A percentile compares a stretch with the other conserved stretches of the same genome.
phyloP scores from a whole-genome alignment of 2,329 filamentous ascomycete species.

The Hymenoscyphus linearis region DNA sequence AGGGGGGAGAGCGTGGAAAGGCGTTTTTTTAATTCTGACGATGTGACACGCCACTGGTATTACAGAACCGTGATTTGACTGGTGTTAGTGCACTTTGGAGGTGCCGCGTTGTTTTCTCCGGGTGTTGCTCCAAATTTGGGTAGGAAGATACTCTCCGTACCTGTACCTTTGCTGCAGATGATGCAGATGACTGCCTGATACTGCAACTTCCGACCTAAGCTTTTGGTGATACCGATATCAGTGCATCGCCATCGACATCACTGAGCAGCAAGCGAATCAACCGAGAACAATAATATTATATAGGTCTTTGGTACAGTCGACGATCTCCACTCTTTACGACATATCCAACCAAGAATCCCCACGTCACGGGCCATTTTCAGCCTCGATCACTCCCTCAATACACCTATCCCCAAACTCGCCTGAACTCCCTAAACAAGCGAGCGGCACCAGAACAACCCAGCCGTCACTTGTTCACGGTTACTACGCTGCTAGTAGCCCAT shows the following conservation, averaged over 20 bases:
- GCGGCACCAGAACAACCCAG: not conserved
- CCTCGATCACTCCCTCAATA: not conserved
- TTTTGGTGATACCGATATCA: not conserved
- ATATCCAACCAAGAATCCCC: not conserved
- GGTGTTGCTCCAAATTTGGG: not conserved
- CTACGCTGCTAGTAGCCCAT: not conserved
- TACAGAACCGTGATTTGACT: conserved; percentile 1
- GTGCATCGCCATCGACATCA: not conserved
- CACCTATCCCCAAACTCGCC: not conserved
- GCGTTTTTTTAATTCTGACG: not conserved
- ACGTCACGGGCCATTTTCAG: not conserved
- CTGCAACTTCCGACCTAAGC: not conserved
- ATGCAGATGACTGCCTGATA: not conserved
- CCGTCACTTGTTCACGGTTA: not conserved
- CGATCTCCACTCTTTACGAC: not conserved
- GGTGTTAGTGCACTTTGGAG: not conserved
- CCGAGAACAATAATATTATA: not conserved
- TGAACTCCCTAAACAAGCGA: not conserved
- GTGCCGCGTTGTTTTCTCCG: not conserved
- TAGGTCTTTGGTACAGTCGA: not conserved
- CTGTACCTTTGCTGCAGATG: not conserved
- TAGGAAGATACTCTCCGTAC: not conserved
- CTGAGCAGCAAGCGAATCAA: not conserved
- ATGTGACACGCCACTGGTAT: not conserved
- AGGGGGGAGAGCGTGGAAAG: not conserved